A percentile compares a stretch with the other conserved stretches of the same genome.
phyloP scores from a whole-genome alignment of 768 basidiomycete species.

The Boletus vinaceobasis region DNA sequence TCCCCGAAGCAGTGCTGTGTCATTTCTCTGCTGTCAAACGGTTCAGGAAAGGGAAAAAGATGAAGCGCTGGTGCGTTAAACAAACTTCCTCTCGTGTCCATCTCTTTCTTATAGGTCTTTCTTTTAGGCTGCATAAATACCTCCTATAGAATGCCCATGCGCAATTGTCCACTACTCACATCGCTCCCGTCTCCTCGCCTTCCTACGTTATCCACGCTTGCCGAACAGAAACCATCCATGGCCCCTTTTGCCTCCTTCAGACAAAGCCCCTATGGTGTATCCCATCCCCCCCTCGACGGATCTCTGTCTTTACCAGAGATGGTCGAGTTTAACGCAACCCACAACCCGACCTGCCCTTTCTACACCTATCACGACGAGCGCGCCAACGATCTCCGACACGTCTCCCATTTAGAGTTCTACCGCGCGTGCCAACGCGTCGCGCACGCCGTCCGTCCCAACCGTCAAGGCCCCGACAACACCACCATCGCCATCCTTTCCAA shows the following conservation, averaged over 20 bases:
- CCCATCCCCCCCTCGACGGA: slow-evolving; percentile 33
- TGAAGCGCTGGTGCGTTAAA: not conserved
- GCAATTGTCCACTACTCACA: not conserved
- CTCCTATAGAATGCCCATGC: not conserved
- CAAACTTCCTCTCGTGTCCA: not conserved
- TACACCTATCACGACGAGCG: slow-evolving; percentile 31
- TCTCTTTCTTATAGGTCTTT: not conserved
- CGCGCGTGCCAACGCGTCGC: slow-evolving; percentile 44
- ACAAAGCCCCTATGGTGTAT: not conserved
- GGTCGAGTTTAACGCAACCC: slow-evolving; percentile 27
- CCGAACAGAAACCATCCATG: not conserved
- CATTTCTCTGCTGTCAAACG: too few relatives aligned
- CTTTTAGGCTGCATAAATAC: not conserved
- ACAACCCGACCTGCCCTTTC: slow-evolving; percentile 32
- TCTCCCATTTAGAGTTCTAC: slow-evolving; percentile 43
- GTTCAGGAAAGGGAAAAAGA: not conserved
- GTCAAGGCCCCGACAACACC: slow-evolving; percentile 28
- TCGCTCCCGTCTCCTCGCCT: not conserved
- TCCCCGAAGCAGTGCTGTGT: too few relatives aligned
- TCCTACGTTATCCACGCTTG: not conserved
- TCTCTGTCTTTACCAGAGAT: slow-evolving; percentile 24
- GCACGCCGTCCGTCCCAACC: slow-evolving; percentile 35
- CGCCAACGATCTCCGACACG: slow-evolving; percentile 16
- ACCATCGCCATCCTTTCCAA: slow-evolving; percentile 38
- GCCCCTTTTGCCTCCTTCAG: not conserved